Percentiles rank a stretch among this genome's conserved stretches.
phyloP scores from a whole-genome alignment of 306 rosid genomes.

The Crotalaria pallida region DNA sequence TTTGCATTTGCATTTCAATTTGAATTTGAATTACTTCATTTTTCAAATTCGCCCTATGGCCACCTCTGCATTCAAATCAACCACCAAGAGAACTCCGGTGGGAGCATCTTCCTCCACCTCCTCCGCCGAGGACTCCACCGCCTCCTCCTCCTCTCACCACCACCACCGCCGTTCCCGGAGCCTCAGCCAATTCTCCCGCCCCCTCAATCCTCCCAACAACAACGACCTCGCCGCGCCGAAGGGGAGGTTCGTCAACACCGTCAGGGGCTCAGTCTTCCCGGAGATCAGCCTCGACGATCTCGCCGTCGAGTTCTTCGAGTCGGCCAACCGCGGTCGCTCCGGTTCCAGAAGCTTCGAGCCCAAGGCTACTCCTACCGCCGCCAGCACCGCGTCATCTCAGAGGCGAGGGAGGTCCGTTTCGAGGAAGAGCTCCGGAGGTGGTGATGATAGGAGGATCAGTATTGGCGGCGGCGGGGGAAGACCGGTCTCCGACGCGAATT shows the following conservation, averaged over 20 bases:
- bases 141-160: conserved; percentile 42
- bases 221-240: conserved; percentile 30
- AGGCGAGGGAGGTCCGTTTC: conserved; percentile 95
- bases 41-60: conserved; percentile 55
- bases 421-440: conserved; percentile 49
- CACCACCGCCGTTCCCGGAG: conserved; percentile 92
- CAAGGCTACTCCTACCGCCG: conserved; percentile 31
- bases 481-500: conserved; percentile 45
- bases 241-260: conserved; percentile 78
- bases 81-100: conserved; percentile 62
- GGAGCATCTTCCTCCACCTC: conserved; percentile 45
- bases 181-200: conserved; percentile 65
- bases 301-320: conserved; percentile 78
- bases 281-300: conserved; percentile 96
- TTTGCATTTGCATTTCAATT: not conserved
- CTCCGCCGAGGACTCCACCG: conserved; percentile 39
- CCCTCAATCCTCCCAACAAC: conserved; percentile 18
- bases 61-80: conserved; percentile 92
- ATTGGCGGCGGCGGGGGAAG: conserved; percentile 35
- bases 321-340: conserved; percentile 57
- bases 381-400: conserved; percentile 30
- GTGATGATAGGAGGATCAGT: conserved; percentile 41
- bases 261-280: conserved; percentile 81
- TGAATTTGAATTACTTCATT: not conserved
- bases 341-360: conserved; percentile 34